These are phyloP conservation scores for Termitomyces sp. DNA, from an alignment of 768 basidiomycete species.

Conservation along the genomic window DNA sequence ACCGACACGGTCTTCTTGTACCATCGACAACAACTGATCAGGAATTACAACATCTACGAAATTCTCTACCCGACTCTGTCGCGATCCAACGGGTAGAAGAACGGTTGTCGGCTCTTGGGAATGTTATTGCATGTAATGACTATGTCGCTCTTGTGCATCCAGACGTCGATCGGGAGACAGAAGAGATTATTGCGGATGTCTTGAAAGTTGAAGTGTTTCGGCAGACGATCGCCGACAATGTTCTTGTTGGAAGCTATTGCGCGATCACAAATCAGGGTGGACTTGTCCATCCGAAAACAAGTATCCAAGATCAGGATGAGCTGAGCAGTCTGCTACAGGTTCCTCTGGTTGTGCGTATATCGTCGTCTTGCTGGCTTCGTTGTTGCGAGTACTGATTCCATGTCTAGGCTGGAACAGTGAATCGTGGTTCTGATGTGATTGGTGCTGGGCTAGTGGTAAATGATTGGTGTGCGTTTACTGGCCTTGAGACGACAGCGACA, in stretches of 20 bases:
- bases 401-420: constrained; percentile 89
- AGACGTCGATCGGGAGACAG: constrained; percentile 96
- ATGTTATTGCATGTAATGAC: constrained; percentile 98
- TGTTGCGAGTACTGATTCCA: constrained; percentile 2
- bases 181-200: constrained; percentile 99
- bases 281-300: constrained; percentile 96
- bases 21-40: constrained; percentile 96
- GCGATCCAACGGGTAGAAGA: constrained; percentile 96
- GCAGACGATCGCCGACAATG: constrained; percentile 95
- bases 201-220: constrained; percentile 99
- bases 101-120: constrained; percentile 93
- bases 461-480: constrained; percentile 99
- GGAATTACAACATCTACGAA: constrained; percentile 95
- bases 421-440: constrained; percentile 96
- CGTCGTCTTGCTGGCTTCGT: neutral
- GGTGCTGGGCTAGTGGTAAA: constrained; percentile 98
- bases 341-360: constrained; percentile 78
- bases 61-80: constrained; percentile 89
- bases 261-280: constrained; percentile 96
- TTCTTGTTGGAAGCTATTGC: constrained; percentile 94
- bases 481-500: constrained; percentile 98
- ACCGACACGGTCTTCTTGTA: constrained; percentile 95
- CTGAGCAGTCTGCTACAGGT: constrained; percentile 90
- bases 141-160: constrained; percentile 99
- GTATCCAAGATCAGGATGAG: constrained; percentile 96